These are phyloP conservation scores for Xylariaceae sp. DNA, from an alignment of 2,329 filamentous ascomycete genomes.

Conservation along the genomic window DNA sequence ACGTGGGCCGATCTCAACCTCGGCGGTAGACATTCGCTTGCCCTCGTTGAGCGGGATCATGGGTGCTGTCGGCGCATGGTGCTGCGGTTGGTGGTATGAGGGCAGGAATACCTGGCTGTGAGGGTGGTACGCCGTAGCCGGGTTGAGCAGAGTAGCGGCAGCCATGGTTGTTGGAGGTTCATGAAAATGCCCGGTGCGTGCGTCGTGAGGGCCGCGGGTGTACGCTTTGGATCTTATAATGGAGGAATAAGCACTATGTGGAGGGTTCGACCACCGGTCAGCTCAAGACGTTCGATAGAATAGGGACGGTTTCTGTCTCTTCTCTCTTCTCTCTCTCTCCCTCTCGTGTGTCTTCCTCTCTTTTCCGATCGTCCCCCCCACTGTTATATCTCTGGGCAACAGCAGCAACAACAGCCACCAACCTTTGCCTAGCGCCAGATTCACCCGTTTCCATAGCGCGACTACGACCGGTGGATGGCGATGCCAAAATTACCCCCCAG, in stretches of 20 bases:
- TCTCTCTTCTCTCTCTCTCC: not conserved
- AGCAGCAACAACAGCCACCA: constrained; percentile 23
- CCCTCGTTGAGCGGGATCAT: constrained; percentile 30
- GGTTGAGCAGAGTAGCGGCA: constrained; percentile 34
- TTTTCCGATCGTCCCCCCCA: not conserved
- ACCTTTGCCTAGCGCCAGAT: constrained; percentile 38
- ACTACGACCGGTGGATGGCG: constrained; percentile 30
- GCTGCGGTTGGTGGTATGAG: constrained; percentile 28
- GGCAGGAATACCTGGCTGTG: constrained; percentile 28
- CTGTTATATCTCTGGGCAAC: constrained; percentile 20
- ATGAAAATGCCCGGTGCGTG: constrained; percentile 25
- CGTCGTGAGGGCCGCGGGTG: constrained; percentile 26
- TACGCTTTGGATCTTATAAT: constrained; percentile 31
- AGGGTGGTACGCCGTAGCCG: constrained; percentile 32
- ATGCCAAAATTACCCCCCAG: constrained; percentile 33
- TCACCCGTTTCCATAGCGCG: constrained; percentile 37
- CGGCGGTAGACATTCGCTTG: constrained; percentile 30
- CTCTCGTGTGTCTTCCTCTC: not conserved
- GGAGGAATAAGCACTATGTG: constrained; percentile 32
- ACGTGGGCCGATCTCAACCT: constrained; percentile 27
- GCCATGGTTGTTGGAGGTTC: constrained; percentile 32
- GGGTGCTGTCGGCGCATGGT: constrained; percentile 26
- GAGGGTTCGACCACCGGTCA: constrained; percentile 25
- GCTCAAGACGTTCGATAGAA: constrained; percentile 15
- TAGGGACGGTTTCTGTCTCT: not conserved